Evolutionary conservation across 495 filamentous ascomycete species (phyloP), one percentile per base, ranked within the genome.

Genomic region (Thermochaetoides thermophila): DNA sequence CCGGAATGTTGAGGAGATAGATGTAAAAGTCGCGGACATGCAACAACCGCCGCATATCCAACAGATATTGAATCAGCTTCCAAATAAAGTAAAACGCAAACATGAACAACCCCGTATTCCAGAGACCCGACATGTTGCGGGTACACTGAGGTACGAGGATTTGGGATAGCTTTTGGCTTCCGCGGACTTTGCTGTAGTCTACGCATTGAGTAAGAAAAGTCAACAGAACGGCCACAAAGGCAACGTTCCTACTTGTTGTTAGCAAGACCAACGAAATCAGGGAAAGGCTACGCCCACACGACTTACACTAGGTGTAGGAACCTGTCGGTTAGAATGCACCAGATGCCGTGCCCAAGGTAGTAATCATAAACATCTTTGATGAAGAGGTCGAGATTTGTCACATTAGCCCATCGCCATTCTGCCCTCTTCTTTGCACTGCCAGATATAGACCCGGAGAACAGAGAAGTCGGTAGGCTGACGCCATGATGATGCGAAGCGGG

Each of bases 351-450:
- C 0, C 81, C 81, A 14, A 74, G 55, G 52, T 80, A 97, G 49
- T 96, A 97, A 26, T 76, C 66, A 52, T 96, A 97, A 16, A 95
- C 87, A 34, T 93, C 80, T 40, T 71, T 66, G 28, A 97, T 68
- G 52, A 95, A 96, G 38, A 75, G 78, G 52, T 97, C 89, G 37
- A 97, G 59, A 48, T 96, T 89, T 27, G 76, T 71, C 19, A 92
- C 82, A 48, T 94, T 95, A 36, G 81, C 81, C 84, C 89, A 97
- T 49, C 78, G 76, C 80, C 86, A 96, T 69, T 93, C 76, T 3
- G 89, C 87, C 53, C 75, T 82, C 45, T 85, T 75, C 56, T 77
- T 81, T 9, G 78, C 76, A 46, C 76, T 73, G 54, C 44, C 73
- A 42, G 31, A 59, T 55, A 49, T 45, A 26, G 43, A 39, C 44